Conservation (phyloP, 805 yeast species). For the Zygosaccharomyces bailii region DNA sequence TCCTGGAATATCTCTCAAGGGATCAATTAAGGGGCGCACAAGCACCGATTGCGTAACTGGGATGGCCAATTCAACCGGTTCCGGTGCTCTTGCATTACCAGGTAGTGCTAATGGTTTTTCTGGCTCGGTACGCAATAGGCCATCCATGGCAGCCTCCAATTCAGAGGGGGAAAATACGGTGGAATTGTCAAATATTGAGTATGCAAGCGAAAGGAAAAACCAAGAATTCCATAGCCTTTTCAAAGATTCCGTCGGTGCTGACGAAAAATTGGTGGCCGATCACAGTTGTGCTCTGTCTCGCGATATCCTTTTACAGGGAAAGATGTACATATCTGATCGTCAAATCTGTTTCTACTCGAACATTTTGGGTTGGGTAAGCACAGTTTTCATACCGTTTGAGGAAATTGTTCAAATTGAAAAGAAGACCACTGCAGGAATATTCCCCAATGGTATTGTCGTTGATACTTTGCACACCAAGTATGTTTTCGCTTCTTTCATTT, state of each 20-base stretch:
- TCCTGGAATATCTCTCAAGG: constrained; percentile 15
- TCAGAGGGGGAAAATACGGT: constrained; percentile 19
- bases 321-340: constrained; percentile 53
- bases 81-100: constrained; percentile 3
- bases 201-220: constrained; percentile 51
- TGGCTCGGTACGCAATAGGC: neutral
- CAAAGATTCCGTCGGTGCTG: constrained; percentile 44
- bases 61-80: constrained; percentile 7
- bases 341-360: constrained; percentile 63
- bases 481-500: constrained; percentile 61
- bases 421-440: constrained; percentile 60
- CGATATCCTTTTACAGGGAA: constrained; percentile 67
- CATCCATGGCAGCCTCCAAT: constrained; percentile 10
- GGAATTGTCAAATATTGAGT: constrained; percentile 28
- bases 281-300: constrained; percentile 62
- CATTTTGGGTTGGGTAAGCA: constrained; percentile 64
- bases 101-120: constrained; percentile 5
- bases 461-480: constrained; percentile 60
- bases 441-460: constrained; percentile 66
- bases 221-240: constrained; percentile 59
- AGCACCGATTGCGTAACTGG: constrained; percentile 12
- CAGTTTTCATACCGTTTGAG: constrained; percentile 51
- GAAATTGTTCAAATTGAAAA: constrained; percentile 65
- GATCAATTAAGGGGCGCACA: constrained; percentile 13
- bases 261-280: constrained; percentile 57